Evolutionary conservation across 768 basidiomycete genomes (phyloP), one percentile per base, ranked within the genome.

Genomic region (Tulasnella sp.): DNA sequence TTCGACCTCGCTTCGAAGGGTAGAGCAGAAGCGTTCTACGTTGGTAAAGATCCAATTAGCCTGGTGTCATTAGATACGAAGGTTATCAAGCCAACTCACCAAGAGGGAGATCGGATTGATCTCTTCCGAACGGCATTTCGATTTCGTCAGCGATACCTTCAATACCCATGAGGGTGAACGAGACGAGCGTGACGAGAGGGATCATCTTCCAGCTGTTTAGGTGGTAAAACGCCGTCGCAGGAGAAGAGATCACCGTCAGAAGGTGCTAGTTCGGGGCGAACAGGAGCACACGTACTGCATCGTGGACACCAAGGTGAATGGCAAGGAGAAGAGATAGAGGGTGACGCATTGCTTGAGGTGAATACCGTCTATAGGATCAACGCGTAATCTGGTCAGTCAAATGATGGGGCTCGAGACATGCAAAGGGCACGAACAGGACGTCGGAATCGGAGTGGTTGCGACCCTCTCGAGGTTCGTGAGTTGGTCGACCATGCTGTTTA

Each of bases 341-440:
- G 93, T 92, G n/a, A 97, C 94, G 81, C 93, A 94, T 91, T 98
- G 97, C 84, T 97, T 97, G 83, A 97, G 87, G 85, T 98, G 96
- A 80, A 98, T 93, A 56, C 93, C 91, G 82, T 95, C 93, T 93
- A 79, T 82, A 83, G 48, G 72, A 62, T 12, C 74, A 44, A 31
- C 77, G 80, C 78, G 77, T 79, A 42, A 46, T 27, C 2, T 81
- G 78, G 76, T 80, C 78, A 77, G 74, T 21, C 1, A 71, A 75
- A 58, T 56, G 24, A 79, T 14, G 3, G 36, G 9, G 39, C 42
- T 71, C 31, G 34, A 44, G 76, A 4, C 4, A 78, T 75, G 27
- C 77, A 40, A 34, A 75, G 39, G 48, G 76, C 40, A 84, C 91
- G 48, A 80, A 93, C 92, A 94, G 52, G 92, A 92, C 56, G 89